Conservation (phyloP, 2,329 filamentous ascomycete species). For the Alternaria burnsii region DNA sequence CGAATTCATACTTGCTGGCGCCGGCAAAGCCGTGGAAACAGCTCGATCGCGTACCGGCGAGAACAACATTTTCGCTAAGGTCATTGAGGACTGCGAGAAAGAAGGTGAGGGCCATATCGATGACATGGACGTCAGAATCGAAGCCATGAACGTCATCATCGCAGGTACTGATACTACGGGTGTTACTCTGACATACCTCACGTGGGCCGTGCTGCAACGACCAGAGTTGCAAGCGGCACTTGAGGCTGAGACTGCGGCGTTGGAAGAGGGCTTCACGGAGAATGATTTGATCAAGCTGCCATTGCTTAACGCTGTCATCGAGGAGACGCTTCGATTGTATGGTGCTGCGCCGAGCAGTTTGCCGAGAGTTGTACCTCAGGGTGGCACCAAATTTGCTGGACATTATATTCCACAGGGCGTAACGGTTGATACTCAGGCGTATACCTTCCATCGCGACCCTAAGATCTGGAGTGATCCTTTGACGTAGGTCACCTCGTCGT, state of each 20-base stretch:
- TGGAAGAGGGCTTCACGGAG: conserved; percentile 34
- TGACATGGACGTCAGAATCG: conserved; percentile 44
- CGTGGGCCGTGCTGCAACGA: conserved; percentile 42
- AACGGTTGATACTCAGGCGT: conserved; percentile 52
- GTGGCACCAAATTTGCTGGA: conserved; percentile 45
- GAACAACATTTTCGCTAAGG: conserved; percentile 45
- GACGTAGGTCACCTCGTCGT: conserved; percentile 24
- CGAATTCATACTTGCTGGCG: conserved; percentile 42
- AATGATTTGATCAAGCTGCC: conserved; percentile 46
- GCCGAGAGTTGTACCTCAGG: conserved; percentile 50
- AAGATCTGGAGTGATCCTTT: conserved; percentile 38
- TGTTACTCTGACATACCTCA: conserved; percentile 46
- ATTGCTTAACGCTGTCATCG: conserved; percentile 49
- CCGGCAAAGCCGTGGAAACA: conserved; percentile 42
- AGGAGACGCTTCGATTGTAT: conserved; percentile 53
- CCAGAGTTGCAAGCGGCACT: conserved; percentile 31
- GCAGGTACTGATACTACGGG: conserved; percentile 49
- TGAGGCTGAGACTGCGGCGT: conserved; percentile 30
- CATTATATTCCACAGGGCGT: conserved; percentile 50
- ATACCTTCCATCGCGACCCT: conserved; percentile 51
- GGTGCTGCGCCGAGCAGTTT: conserved; percentile 48
- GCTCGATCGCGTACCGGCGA: conserved; percentile 41
- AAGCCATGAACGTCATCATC: conserved; percentile 47
- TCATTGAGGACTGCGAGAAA: conserved; percentile 43
- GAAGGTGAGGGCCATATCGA: conserved; percentile 41